Evolutionary conservation across 768 basidiomycete genomes (phyloP).

Genomic region (Leccinum fibrillosum): DNA sequence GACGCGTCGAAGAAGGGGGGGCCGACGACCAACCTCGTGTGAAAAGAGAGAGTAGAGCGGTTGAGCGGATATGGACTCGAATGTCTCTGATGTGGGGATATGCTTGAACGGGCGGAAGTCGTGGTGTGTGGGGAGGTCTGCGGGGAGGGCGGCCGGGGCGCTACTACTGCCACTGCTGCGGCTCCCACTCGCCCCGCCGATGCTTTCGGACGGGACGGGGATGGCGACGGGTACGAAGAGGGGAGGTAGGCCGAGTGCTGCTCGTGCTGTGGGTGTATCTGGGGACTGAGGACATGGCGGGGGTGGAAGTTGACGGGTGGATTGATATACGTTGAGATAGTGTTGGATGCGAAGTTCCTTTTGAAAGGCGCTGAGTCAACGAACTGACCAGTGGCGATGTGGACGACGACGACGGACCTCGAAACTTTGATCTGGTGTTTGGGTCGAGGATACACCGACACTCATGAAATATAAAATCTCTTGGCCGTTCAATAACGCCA

Average conservation of each 20-base stretch:
- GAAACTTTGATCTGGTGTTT: slow-evolving; percentile 22
- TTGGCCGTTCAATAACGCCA: slow-evolving; percentile 12
- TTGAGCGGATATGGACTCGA: slow-evolving; percentile 40
- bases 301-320: slow-evolving; percentile 44
- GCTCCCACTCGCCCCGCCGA: neutral
- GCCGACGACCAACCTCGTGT: slow-evolving; percentile 40
- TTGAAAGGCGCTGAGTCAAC: neutral
- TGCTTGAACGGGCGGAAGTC: slow-evolving; percentile 27
- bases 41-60: slow-evolving; percentile 35
- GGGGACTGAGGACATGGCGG: slow-evolving; percentile 48
- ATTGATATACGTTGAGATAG: slow-evolving; percentile 47
- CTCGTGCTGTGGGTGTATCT: slow-evolving; percentile 40
- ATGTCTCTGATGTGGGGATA: slow-evolving; percentile 18
- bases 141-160: slow-evolving; percentile 7
- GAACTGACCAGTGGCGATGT: too few species aligned
- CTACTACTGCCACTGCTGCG: neutral
- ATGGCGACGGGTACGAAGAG: slow-evolving; percentile 46
- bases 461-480: slow-evolving; percentile 29
- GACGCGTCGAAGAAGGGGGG: neutral
- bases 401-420: slow-evolving; percentile 19
- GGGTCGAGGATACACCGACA: slow-evolving; percentile 17
- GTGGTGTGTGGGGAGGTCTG: slow-evolving; percentile 19
- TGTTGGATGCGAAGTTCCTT: slow-evolving; percentile 57
- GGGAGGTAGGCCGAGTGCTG: slow-evolving; percentile 45
- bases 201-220: slow-evolving; percentile 6